Evolutionary conservation across 2,329 filamentous ascomycete genomes (phyloP).

Genomic region (Fusarium sp.): DNA sequence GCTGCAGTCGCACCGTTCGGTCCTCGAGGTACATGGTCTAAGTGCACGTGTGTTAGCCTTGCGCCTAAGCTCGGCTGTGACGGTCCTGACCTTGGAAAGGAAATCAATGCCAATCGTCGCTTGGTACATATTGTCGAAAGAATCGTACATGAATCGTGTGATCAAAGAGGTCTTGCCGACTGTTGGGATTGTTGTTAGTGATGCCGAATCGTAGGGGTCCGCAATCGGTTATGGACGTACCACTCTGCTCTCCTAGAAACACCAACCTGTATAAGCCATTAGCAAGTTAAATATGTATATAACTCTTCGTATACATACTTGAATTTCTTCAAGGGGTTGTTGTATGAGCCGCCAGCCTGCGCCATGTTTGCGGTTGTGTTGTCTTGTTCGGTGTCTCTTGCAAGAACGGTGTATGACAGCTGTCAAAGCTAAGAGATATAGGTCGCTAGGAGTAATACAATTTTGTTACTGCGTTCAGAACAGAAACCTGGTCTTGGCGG

Average conservation of each 20-base stretch:
- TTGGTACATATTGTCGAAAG: conserved; percentile 99
- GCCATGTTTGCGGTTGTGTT: conserved; percentile 73
- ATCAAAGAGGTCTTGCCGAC: conserved; percentile 99
- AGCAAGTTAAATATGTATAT: conserved; percentile 32
- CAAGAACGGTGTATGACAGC: conserved; percentile 41
- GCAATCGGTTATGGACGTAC: conserved; percentile 66
- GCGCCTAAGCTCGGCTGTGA: conserved; percentile 19
- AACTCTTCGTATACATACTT: conserved; percentile 71
- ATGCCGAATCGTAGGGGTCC: conserved; percentile 29
- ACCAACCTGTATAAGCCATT: conserved; percentile 75
- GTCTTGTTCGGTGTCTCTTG: conserved; percentile 30
- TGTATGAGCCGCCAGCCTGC: conserved; percentile 87
- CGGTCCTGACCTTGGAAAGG: conserved; percentile 82
- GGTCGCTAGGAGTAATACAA: conserved; percentile 14
- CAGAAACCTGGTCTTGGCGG: conserved; percentile 8
- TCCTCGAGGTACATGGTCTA: conserved; percentile 99
- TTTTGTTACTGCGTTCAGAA: conserved; percentile 15
- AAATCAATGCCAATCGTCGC: conserved; percentile 99
- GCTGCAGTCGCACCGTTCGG: conserved; percentile 93
- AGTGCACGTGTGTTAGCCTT: conserved; percentile 35
- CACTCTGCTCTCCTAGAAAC: conserved; percentile 97
- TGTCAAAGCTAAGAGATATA: conserved; percentile 41
- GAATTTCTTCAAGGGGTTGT: conserved; percentile 99
- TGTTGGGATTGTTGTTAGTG: conserved; percentile 57
- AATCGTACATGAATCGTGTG: conserved; percentile 99